A percentile compares a stretch with the other conserved stretches of the same genome.
phyloP scores from a whole-genome alignment of 2,329 filamentous ascomycete species.

The Diaporthe aspalathi region DNA sequence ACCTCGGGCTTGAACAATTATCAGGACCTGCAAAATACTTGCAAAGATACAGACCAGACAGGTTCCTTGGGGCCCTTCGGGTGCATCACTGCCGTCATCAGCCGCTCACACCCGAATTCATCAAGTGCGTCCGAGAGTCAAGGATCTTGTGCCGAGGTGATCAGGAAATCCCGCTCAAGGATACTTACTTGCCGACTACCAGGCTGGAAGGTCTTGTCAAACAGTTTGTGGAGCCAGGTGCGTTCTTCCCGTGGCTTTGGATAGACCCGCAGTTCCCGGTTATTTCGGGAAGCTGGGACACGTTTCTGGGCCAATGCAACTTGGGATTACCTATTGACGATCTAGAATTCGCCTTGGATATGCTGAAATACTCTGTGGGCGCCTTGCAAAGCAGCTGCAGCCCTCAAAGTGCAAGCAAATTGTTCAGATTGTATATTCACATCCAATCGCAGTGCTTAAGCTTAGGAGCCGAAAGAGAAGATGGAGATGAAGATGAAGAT shows the following conservation, averaged over 20 bases:
- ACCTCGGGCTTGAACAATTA: background rate
- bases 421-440: slow-evolving; percentile 41
- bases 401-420: background rate
- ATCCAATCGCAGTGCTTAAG: slow-evolving; percentile 38
- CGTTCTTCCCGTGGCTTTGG: slow-evolving; percentile 42
- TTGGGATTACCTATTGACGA: slow-evolving; percentile 7
- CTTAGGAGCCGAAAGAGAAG: no score
- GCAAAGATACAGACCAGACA: slow-evolving; percentile 38
- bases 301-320: background rate
- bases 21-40: slow-evolving; percentile 29
- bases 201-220: slow-evolving; percentile 27
- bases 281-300: slow-evolving; percentile 33
- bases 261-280: slow-evolving; percentile 1
- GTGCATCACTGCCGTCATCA: background rate
- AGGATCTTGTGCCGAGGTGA: background rate
- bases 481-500: no score
- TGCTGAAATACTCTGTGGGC: slow-evolving; percentile 36
- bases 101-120: slow-evolving; percentile 4
- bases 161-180: slow-evolving; percentile 22
- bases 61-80: slow-evolving; percentile 39
- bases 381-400: background rate
- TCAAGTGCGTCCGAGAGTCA: background rate
- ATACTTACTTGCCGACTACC: slow-evolving; percentile 39
- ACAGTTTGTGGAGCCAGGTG: slow-evolving; percentile 34
- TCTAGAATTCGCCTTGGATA: slow-evolving; percentile 40